A percentile compares a stretch with the other conserved stretches of the same genome.
phyloP scores from a whole-genome alignment of 331 rosid genomes.

The Malus hybrid region DNA sequence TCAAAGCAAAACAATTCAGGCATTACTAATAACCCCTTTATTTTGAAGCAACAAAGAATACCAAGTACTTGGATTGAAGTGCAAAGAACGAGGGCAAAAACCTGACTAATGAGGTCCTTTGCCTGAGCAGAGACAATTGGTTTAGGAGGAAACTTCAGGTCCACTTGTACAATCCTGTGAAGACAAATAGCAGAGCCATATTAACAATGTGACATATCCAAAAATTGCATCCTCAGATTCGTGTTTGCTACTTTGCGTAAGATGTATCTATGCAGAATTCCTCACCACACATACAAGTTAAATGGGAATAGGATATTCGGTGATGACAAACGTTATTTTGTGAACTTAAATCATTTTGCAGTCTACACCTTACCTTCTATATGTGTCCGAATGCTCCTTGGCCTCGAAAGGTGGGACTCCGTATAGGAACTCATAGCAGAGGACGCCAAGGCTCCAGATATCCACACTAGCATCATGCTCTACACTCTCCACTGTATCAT shows the following conservation, averaged over 20 bases:
- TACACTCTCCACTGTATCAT: constrained; percentile 77
- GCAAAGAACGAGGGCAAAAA: constrained; percentile 4
- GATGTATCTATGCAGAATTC: neutral
- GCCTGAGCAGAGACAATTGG: constrained; percentile 92
- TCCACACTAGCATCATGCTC: constrained; percentile 98
- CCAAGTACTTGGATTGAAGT: neutral
- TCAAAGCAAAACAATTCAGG: neutral
- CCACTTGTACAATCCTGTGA: constrained; percentile 85
- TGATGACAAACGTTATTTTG: neutral
- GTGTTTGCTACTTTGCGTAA: neutral
- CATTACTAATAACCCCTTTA: neutral
- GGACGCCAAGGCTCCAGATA: constrained; percentile 97
- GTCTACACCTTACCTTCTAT: constrained; percentile 58
- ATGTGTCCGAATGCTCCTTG: constrained; percentile 93
- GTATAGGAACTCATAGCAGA: constrained; percentile 95
- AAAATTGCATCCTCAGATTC: neutral
- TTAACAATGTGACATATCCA: neutral
- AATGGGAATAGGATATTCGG: neutral
- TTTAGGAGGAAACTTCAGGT: constrained; percentile 89
- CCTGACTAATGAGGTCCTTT: constrained; percentile 95
- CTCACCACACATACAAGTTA: neutral
- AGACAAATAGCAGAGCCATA: neutral
- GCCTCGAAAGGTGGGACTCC: constrained; percentile 99
- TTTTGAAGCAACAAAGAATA: neutral
- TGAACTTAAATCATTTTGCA: neutral